Base-by-base conservation (phyloP, 2,329 filamentous ascomycete species). In the Whalleya microplaca region DNA sequence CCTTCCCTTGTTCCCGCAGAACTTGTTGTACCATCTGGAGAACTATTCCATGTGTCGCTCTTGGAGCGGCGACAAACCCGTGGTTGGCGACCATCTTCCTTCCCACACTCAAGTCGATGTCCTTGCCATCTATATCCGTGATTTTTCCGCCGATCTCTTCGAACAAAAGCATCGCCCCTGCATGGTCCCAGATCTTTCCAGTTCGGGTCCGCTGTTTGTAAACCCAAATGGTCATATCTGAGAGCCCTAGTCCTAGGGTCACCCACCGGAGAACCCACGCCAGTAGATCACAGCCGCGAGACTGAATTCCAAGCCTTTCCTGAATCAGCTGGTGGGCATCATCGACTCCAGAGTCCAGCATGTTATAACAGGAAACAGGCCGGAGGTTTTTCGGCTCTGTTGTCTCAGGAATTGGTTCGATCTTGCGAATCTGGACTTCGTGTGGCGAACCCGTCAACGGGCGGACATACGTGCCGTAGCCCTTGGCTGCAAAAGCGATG, bases 101-200 rank as follows among this genome's bases (percentile, higher is more conserved):
- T 0, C 82, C 83, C 0, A 71, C 76, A 1, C 71, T 66, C 59
- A 84, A 64, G 57, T 84, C 78, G n/a, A 85, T 80, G 1, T 72
- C 71, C 55, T 72, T 74, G 1, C 83, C 83, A 45, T 80, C 72
- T 0, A 84, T 75, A 58, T 86, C 83, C 0, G 82, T 84, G 48
- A 86, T 74, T 54, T 72, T 75, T 1, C 83, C 83, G 1, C 83
- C 83, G 1, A 79, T 73, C 66, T 86, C 83, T 57, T 84, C 78
- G 43, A 83, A 85, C 7, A 86, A 65, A 29, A 86, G 65, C 80
- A 85, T 84, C 0, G 82, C 83, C 2, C 83, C 83, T 0, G 83
- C 82, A 53, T 86, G 83, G 58, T 86, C 83, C 83, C 83, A 86
- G 1, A 82, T 73, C 70, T 86, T 85, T 9, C 77, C 83, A 10